Conservation (phyloP, 805 yeast genomes). For the Pichia californica region DNA sequence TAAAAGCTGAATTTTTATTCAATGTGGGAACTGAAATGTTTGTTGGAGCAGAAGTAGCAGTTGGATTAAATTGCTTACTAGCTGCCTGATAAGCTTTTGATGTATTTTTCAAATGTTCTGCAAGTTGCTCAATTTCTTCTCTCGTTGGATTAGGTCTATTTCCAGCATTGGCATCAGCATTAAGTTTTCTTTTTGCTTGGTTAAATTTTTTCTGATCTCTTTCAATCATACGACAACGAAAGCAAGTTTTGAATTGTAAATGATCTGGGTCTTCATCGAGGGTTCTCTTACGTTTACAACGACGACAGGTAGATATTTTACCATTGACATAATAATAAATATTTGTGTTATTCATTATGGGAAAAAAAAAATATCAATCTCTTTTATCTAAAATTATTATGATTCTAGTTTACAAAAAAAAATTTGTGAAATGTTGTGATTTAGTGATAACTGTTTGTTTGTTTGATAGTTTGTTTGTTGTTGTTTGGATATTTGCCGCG, state of each 20-base stretch:
- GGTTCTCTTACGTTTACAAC: conserved; percentile 51
- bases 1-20: not conserved
- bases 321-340: conserved; percentile 24
- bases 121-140: conserved; percentile 15
- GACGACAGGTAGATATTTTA: conserved; percentile 41
- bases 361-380: too few relatives aligned
- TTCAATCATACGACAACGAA: conserved; percentile 51
- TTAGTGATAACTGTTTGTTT: too few relatives aligned
- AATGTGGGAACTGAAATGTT: conserved; percentile 3
- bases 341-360: conserved; percentile 5
- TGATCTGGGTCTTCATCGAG: conserved; percentile 52
- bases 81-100: conserved; percentile 9
- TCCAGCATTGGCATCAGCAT: conserved; percentile 15
- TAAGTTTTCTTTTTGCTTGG: conserved; percentile 20
- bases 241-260: conserved; percentile 50
- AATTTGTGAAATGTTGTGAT: too few relatives aligned
- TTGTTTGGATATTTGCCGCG: not conserved
- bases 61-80: conserved; percentile 12
- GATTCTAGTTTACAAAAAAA: not conserved
- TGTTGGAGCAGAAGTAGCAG: conserved; percentile 15
- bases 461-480: not conserved
- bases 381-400: not conserved
- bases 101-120: conserved; percentile 14
- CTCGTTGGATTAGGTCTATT: conserved; percentile 15
- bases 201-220: conserved; percentile 33